These are phyloP conservation scores for Oryza nivara DNA, from an alignment of 176 grass and related monocot genomes.

Conservation along the genomic window DNA sequence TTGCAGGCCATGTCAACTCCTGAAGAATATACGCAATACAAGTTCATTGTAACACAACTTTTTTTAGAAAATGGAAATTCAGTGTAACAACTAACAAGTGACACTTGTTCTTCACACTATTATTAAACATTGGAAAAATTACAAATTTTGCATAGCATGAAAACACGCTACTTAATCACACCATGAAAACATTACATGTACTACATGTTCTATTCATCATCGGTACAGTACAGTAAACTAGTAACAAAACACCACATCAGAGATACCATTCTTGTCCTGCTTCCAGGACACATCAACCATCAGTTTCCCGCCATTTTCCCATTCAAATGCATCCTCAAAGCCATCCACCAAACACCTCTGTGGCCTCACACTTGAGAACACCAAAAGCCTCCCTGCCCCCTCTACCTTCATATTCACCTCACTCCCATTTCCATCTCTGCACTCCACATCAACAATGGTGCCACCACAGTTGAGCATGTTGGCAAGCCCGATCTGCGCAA, in stretches of 20 bases:
- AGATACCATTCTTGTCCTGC: constrained; percentile 22
- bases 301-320: constrained; percentile 49
- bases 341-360: constrained; percentile 44
- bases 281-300: constrained; percentile 59
- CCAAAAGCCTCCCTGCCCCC: constrained; percentile 51
- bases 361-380: constrained; percentile 50
- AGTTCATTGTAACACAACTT: neutral
- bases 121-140: neutral
- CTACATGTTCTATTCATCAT: too few species aligned
- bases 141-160: too few species aligned
- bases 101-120: neutral
- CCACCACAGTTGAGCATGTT: constrained; percentile 69
- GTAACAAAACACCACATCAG: constrained; percentile 20
- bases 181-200: too few species aligned
- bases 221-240: neutral
- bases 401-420: constrained; percentile 56
- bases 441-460: constrained; percentile 37
- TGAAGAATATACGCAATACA: neutral
- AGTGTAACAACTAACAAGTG: too few species aligned
- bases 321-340: constrained; percentile 40
- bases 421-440: neutral
- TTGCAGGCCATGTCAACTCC: neutral
- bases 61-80: too few species aligned
- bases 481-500: constrained; percentile 57
- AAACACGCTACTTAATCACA: too few species aligned